These are phyloP conservation scores for Pseudocercospora macadamiae DNA, from an alignment of 2,329 filamentous ascomycete genomes.

Conservation along the genomic window DNA sequence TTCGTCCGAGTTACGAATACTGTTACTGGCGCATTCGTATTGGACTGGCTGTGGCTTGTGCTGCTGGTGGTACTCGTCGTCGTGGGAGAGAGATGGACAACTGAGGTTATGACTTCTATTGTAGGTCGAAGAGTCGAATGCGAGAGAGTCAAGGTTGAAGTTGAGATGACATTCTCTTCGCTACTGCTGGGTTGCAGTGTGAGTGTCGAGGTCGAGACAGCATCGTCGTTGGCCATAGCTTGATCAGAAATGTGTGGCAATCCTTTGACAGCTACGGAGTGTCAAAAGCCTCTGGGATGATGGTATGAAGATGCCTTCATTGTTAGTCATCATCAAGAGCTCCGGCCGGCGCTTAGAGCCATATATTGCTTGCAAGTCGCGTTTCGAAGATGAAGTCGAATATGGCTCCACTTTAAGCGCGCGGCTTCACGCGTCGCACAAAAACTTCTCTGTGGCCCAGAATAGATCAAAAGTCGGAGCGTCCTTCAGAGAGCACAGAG, in stretches of 20 bases:
- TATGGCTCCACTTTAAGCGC: not conserved
- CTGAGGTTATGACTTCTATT: not conserved
- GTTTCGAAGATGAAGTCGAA: not conserved
- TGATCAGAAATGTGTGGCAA: too few species aligned
- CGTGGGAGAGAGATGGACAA: not conserved
- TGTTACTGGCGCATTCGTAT: not conserved
- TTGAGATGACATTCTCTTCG: not conserved
- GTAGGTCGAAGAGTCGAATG: not conserved
- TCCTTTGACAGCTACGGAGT: too few species aligned
- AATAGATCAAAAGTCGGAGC: too few species aligned
- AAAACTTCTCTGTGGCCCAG: too few species aligned
- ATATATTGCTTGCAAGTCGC: not conserved
- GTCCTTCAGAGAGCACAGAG: too few species aligned
- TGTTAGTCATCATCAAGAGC: not conserved
- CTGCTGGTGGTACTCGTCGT: not conserved
- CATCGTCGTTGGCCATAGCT: not conserved
- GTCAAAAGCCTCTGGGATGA: not conserved
- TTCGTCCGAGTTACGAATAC: slow-evolving; percentile 1
- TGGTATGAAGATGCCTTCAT: not conserved
- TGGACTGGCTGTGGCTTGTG: not conserved
- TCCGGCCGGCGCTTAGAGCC: not conserved
- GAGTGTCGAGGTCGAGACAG: not conserved
- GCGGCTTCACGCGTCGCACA: not conserved
- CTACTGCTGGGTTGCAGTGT: not conserved
- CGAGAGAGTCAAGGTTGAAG: not conserved